Evolutionary conservation across 345 rosid species (phyloP).

Genomic region (Pelargonium nanum): DNA sequence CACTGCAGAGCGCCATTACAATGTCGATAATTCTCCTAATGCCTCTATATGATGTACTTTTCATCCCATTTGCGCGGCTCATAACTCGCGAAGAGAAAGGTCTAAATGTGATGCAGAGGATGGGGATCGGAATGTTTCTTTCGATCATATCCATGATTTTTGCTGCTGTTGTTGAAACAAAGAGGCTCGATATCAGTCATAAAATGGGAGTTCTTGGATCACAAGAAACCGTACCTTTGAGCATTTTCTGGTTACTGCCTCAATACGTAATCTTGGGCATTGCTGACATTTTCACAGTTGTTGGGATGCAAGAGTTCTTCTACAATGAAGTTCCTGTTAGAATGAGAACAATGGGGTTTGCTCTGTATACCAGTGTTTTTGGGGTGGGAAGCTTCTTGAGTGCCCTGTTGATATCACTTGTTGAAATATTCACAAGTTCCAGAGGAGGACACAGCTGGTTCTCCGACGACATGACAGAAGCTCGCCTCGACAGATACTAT

Average conservation of each 20-base stretch:
- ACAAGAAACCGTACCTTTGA: conserved; percentile 28
- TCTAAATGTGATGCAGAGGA: conserved; percentile 59
- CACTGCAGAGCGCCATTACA: conserved; percentile 81
- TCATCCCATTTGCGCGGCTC: conserved; percentile 42
- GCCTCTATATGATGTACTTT: conserved; percentile 63
- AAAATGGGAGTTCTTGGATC: conserved; percentile 11
- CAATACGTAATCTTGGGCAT: conserved; percentile 79
- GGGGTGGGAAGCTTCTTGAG: conserved; percentile 90
- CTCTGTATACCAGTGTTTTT: conserved; percentile 78
- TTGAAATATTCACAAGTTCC: conserved; percentile 34
- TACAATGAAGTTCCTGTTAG: conserved; percentile 73
- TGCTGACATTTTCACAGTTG: conserved; percentile 86
- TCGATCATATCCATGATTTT: conserved; percentile 74
- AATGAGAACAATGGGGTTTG: conserved; percentile 93
- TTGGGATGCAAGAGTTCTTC: conserved; percentile 97
- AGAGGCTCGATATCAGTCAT: conserved; percentile 39
- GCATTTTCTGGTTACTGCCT: conserved; percentile 80
- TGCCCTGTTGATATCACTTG: conserved; percentile 49
- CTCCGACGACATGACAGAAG: conserved; percentile 76
- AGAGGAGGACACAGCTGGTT: conserved; percentile 50
- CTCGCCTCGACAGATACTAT: conserved; percentile 65
- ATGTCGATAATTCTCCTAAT: conserved; percentile 71
- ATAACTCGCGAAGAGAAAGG: conserved; percentile 43
- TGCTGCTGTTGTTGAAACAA: conserved; percentile 71
- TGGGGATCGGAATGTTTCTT: conserved; percentile 85